Conservation (phyloP, 371 early-diverging fungal genomes). For the Mortierella sp. region DNA sequence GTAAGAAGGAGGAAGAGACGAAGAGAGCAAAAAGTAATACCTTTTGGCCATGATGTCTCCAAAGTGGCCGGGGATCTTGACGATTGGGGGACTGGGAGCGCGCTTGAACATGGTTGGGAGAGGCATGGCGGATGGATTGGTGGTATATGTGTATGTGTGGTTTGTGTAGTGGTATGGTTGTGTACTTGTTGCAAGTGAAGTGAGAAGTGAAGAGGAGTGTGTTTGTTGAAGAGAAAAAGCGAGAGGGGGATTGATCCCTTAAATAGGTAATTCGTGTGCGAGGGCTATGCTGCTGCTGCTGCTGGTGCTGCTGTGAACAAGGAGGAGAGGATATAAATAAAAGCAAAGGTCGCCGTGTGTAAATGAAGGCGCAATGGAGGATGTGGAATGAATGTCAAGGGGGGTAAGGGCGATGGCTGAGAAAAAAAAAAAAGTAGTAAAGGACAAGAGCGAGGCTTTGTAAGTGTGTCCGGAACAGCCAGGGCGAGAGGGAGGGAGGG, state of each 20-base stretch:
- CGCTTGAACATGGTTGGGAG: slow-evolving; percentile 43
- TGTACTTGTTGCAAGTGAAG: neutral
- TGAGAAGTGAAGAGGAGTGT: neutral
- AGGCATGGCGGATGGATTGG: slow-evolving; percentile 29
- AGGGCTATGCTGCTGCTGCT: too few relatives aligned
- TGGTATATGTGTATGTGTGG: neutral
- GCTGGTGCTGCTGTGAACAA: too few relatives aligned
- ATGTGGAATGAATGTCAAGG: neutral
- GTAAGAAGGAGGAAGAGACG: neutral
- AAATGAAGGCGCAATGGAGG: neutral
- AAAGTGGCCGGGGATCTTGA: slow-evolving; percentile 64
- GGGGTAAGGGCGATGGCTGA: neutral
- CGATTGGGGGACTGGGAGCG: slow-evolving; percentile 39
- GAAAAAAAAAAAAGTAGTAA: neutral
- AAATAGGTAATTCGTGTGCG: too few relatives aligned
- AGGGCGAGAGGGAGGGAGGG: neutral
- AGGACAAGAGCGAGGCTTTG: neutral
- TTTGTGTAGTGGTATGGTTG: neutral
- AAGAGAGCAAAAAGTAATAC: neutral
- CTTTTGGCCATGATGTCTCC: slow-evolving; percentile 70
- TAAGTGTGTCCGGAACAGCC: neutral
- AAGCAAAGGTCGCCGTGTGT: too few relatives aligned
- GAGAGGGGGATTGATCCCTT: too few relatives aligned
- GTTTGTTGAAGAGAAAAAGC: too few relatives aligned
- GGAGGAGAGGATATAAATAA: too few relatives aligned